A percentile compares a stretch with the other conserved stretches of the same genome.
Evolutionary conservation across 2,329 filamentous ascomycete genomes (phyloP).

Genomic region (Pyrenophora graminea): DNA sequence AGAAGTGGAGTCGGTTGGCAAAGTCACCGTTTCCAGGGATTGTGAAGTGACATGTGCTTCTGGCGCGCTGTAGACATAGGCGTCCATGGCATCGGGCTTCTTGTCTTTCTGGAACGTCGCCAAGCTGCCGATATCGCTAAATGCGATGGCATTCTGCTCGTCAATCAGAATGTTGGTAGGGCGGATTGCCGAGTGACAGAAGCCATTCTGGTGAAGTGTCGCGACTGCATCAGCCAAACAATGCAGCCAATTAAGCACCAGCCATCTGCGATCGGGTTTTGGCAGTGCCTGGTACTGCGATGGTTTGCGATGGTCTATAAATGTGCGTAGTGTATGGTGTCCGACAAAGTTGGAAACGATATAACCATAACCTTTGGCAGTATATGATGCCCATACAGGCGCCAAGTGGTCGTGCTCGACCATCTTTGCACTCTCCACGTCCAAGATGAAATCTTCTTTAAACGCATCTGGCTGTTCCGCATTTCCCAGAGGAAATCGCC

Average conservation of each 20-base stretch:
- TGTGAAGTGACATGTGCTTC: conserved; percentile 54
- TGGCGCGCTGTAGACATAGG: conserved; percentile 74
- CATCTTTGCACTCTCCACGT: conserved; percentile 62
- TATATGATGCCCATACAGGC: conserved; percentile 73
- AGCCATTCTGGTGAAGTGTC: conserved; percentile 67
- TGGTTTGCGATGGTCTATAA: conserved; percentile 65
- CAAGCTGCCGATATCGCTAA: conserved; percentile 62
- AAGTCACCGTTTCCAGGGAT: conserved; percentile 16
- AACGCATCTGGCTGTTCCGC: conserved; percentile 36
- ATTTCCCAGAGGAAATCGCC: conserved; percentile 59
- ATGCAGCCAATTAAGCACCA: conserved; percentile 74
- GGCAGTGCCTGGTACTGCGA: conserved; percentile 64
- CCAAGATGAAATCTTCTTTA: conserved; percentile 60
- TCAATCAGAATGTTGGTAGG: conserved; percentile 73
- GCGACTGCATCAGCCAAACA: conserved; percentile 71
- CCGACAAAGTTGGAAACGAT: conserved; percentile 68
- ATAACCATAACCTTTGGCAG: conserved; percentile 65
- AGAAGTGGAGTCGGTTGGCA: conserved; percentile 18
- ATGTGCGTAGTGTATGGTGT: conserved; percentile 69
- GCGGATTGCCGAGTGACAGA: conserved; percentile 70
- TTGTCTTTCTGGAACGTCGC: conserved; percentile 57
- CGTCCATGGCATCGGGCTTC: conserved; percentile 66
- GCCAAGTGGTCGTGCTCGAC: conserved; percentile 71
- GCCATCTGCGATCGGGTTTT: conserved; percentile 62
- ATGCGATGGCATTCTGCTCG: conserved; percentile 67